phyloP scores from a whole-genome alignment of 1,139 yeast species.

The Candida tropicalis region DNA sequence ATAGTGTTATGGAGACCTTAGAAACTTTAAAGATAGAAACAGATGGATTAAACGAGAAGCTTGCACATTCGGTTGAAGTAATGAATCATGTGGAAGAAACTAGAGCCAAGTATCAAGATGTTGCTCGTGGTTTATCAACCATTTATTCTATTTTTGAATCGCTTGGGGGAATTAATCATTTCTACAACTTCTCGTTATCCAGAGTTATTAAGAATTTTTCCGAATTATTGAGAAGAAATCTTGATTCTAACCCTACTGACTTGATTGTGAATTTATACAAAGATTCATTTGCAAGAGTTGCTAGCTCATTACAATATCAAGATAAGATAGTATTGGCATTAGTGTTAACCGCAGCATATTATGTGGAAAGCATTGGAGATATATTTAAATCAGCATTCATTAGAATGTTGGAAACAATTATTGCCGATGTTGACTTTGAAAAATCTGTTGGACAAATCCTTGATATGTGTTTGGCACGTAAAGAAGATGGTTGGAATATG shows the following conservation, averaged over 20 bases:
- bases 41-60: conserved; percentile 51
- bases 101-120: conserved; percentile 48
- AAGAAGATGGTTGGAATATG: conserved; percentile 8
- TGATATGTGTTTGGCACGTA: conserved; percentile 13
- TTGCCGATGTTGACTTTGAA: neutral
- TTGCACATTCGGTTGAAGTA: conserved; percentile 55
- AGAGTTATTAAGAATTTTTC: conserved; percentile 46
- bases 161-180: conserved; percentile 45
- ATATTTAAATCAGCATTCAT: conserved; percentile 21
- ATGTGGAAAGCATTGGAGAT: conserved; percentile 28
- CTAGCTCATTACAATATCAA: conserved; percentile 51
- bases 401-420: conserved; percentile 8
- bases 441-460: conserved; percentile 7
- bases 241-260: conserved; percentile 21
- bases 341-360: conserved; percentile 33
- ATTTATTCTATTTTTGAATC: conserved; percentile 49
- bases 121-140: conserved; percentile 58
- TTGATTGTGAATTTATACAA: conserved; percentile 42
- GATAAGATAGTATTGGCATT: conserved; percentile 54
- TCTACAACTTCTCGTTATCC: conserved; percentile 62
- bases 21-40: conserved; percentile 71
- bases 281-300: conserved; percentile 47
- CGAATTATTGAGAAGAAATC: conserved; percentile 31
- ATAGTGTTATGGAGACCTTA: conserved; percentile 57
- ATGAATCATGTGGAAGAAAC: conserved; percentile 55